A percentile compares a stretch with the other conserved stretches of the same genome.
phyloP scores from a whole-genome alignment of 495 filamentous ascomycete species.

The Articulospora tetracladia region DNA sequence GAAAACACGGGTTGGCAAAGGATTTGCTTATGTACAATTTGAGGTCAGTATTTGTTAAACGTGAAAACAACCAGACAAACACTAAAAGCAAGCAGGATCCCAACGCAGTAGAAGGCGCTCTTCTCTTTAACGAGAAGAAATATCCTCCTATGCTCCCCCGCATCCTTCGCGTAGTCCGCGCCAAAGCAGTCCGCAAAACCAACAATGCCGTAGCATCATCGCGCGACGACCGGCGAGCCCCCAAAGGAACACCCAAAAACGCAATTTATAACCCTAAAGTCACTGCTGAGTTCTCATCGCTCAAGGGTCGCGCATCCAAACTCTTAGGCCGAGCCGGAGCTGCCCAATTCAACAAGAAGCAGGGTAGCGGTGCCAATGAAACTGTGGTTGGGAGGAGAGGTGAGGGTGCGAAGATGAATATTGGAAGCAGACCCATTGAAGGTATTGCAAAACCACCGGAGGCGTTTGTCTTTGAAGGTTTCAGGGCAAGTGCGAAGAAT shows the following conservation, averaged over 20 bases:
- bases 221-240: constrained; percentile 13
- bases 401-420: neutral
- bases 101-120: constrained; percentile 82
- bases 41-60: constrained; percentile 38
- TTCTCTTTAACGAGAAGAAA: constrained; percentile 83
- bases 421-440: constrained; percentile 19
- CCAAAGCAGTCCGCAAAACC: constrained; percentile 73
- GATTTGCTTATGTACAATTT: constrained; percentile 98
- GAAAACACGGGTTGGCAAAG: constrained; percentile 89
- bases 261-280: constrained; percentile 55
- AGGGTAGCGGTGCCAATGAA: constrained; percentile 21
- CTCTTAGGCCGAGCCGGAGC: constrained; percentile 80
- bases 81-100: constrained; percentile 51
- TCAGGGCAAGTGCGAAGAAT: constrained; percentile 67
- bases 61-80: constrained; percentile 35
- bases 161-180: constrained; percentile 78
- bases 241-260: neutral
- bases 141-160: constrained; percentile 90
- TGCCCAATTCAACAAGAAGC: constrained; percentile 45
- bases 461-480: constrained; percentile 83
- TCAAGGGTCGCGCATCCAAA: constrained; percentile 73
- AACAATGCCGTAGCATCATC: constrained; percentile 26
- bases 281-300: constrained; percentile 63
- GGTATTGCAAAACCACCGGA: constrained; percentile 51
- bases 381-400: constrained; percentile 18